These are phyloP conservation scores for Glomus cerebriforme DNA, from an alignment of 192 early-diverging fungal species.

Conservation along the genomic window DNA sequence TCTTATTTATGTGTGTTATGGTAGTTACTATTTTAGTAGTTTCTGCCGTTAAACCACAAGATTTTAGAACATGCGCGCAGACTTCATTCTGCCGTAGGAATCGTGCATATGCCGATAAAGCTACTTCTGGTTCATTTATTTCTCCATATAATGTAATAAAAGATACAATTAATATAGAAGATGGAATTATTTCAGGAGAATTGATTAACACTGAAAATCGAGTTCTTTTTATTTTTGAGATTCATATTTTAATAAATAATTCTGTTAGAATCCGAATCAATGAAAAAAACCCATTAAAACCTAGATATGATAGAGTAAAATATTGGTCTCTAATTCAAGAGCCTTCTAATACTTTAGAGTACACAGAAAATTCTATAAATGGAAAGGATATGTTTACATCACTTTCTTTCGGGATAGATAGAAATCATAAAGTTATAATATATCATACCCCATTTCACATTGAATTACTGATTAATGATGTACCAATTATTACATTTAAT, in stretches of 20 bases:
- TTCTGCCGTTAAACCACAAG: constrained; percentile 69
- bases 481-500: constrained; percentile 74
- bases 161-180: constrained; percentile 57
- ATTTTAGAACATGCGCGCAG: constrained; percentile 91
- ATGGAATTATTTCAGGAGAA: constrained; percentile 56
- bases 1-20: background rate
- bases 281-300: constrained; percentile 64
- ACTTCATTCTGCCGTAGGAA: constrained; percentile 89
- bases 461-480: constrained; percentile 57
- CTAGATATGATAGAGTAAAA: constrained; percentile 70
- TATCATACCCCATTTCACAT: constrained; percentile 60
- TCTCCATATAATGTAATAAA: constrained; percentile 68
- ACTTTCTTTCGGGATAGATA: constrained; percentile 47
- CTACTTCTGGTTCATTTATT: constrained; percentile 28
- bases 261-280: constrained; percentile 62
- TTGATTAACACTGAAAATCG: constrained; percentile 54
- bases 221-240: constrained; percentile 45
- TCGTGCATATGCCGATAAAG: constrained; percentile 74
- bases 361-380: constrained; percentile 8
- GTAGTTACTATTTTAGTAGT: constrained; percentile 18
- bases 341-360: constrained; percentile 28
- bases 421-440: constrained; percentile 51
- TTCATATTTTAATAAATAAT: constrained; percentile 60
- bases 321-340: constrained; percentile 57
- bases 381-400: constrained; percentile 36